Percentiles rank a stretch among this genome's conserved stretches.
These are phyloP conservation scores for Pythium myriotylum DNA, from an alignment of 352 stramenopile genomes.

Conservation along the genomic window DNA sequence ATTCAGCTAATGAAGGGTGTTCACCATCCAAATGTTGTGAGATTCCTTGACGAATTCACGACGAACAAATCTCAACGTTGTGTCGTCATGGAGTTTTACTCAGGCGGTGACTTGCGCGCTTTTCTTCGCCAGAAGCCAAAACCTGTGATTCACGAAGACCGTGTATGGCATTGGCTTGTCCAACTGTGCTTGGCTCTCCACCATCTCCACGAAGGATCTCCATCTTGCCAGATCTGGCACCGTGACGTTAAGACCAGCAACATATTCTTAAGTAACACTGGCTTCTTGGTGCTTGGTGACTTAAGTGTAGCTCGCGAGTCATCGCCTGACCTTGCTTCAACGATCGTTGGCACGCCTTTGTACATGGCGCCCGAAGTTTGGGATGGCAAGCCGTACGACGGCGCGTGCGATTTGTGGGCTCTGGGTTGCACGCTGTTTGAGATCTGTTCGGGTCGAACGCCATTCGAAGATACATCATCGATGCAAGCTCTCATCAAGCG, in stretches of 20 bases:
- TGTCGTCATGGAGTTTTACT: constrained; percentile 94
- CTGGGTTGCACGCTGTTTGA: constrained; percentile 89
- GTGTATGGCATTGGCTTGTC: constrained; percentile 90
- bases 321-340: constrained; percentile 52
- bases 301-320: constrained; percentile 80
- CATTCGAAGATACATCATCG: constrained; percentile 50
- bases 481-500: constrained; percentile 56
- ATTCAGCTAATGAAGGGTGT: constrained; percentile 80
- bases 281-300: constrained; percentile 87
- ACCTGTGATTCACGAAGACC: constrained; percentile 52
- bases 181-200: constrained; percentile 89
- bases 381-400: constrained; percentile 76
- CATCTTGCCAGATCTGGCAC: constrained; percentile 68
- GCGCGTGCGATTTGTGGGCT: constrained; percentile 87
- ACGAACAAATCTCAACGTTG: constrained; percentile 30
- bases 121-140: constrained; percentile 35
- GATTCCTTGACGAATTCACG: constrained; percentile 72
- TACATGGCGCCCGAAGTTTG: constrained; percentile 91
- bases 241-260: constrained; percentile 94
- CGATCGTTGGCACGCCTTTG: constrained; percentile 87
- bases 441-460: constrained; percentile 63
- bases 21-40: constrained; percentile 91
- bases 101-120: constrained; percentile 63
- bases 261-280: constrained; percentile 63
- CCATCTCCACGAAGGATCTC: constrained; percentile 81